Evolutionary conservation across 345 rosid species (phyloP), one percentile per base, ranked within the genome.

Genomic region (Heritiera littoralis): DNA sequence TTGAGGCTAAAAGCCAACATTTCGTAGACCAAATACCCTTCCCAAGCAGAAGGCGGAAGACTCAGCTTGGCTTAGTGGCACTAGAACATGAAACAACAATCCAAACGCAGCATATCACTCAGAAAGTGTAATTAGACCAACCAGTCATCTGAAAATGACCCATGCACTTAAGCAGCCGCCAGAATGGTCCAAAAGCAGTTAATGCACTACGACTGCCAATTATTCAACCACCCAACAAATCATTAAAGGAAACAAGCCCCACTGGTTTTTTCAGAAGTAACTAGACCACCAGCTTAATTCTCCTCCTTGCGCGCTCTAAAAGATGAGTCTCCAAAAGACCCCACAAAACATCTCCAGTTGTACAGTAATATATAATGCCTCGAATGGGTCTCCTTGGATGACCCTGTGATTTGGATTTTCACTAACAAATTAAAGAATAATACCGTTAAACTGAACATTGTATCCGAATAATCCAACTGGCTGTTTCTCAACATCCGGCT

Each of bases 151-250:
- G 38, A 0, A 2, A 35, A 35, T 35, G 38, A 35, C 38, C 38
- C 38, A 11, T 46, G 55, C 40, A 48, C 17, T 41, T 6, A 28
- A 28, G 20, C 58, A 48, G 56, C 74, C n/a, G 3, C 58, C 58
- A 41, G 18, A 48, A 69, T 12, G 38, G 74, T 69, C 55, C 74
- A 69, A 6, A 48, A 70, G 7, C 74, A 48, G 20, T 23, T 70
- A 46, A 45, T 46, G 58, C 58, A 70, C 38, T 20, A 28, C 41
- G 2, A 9, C 40, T 5, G 1, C 38, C 73, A 68, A 68, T 68
- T 46, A 35, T 68, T 68, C 72, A 68, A 30, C n/a, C 32, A 68
- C 52, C 54, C 35, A 68, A 68, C 32, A 43, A 67, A 41, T 66
- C 10, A 66, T 10, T 30, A 56, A 56, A 56, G 9, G 12, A 45